phyloP scores from a whole-genome alignment of 2,329 filamentous ascomycete genomes.

The Pyrenophora tritici-repentis region DNA sequence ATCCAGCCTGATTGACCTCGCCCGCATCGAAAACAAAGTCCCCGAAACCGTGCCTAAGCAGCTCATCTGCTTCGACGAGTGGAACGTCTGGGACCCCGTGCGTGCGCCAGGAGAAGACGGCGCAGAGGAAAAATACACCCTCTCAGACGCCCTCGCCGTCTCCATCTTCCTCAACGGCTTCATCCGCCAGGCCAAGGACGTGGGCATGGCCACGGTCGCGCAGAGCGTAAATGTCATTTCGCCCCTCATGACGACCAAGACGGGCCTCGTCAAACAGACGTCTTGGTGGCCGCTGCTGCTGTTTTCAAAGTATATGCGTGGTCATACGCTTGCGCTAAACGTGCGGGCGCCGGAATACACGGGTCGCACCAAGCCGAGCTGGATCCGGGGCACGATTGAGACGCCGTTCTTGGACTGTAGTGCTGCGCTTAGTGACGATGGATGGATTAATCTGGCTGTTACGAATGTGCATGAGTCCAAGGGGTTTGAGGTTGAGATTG shows the following conservation, averaged over 20 bases:
- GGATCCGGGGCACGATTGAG: conserved; percentile 68
- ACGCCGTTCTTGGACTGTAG: conserved; percentile 74
- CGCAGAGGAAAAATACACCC: conserved; percentile 71
- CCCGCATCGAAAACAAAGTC: conserved; percentile 69
- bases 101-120: conserved; percentile 73
- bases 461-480: conserved; percentile 70
- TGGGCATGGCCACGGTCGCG: conserved; percentile 80
- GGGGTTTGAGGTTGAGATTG: conserved; percentile 64
- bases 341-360: conserved; percentile 67
- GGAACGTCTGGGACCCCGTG: conserved; percentile 80
- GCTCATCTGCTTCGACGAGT: conserved; percentile 82
- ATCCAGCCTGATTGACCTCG: conserved; percentile 71
- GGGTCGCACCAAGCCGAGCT: conserved; percentile 68
- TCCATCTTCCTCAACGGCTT: conserved; percentile 78
- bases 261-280: conserved; percentile 70
- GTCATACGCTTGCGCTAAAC: conserved; percentile 69
- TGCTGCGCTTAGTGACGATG: conserved; percentile 63
- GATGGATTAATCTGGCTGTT: conserved; percentile 68
- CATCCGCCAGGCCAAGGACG: conserved; percentile 69
- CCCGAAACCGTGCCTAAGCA: conserved; percentile 64
- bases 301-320: conserved; percentile 74
- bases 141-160: conserved; percentile 77
- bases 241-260: conserved; percentile 71
- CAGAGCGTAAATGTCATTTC: conserved; percentile 79
- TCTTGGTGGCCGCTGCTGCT: conserved; percentile 76